These are phyloP conservation scores for Odontarrhena argentea DNA, from an alignment of 345 rosid genomes.

Conservation along the genomic window DNA sequence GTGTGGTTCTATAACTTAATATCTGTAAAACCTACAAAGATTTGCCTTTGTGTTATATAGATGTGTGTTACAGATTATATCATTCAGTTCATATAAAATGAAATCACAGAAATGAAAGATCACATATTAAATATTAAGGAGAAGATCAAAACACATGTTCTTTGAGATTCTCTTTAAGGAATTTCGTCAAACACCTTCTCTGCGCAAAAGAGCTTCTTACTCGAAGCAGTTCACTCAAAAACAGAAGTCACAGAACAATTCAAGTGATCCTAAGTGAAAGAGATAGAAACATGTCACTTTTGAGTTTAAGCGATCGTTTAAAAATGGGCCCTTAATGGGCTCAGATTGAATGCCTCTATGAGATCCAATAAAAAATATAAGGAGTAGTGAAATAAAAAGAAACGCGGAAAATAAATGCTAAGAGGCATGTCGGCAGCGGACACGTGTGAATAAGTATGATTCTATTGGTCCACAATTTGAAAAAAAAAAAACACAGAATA, in stretches of 20 bases:
- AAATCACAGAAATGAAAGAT: constrained; percentile 35
- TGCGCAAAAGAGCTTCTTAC: constrained; percentile 35
- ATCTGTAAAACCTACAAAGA: constrained; percentile 43
- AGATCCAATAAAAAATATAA: background rate
- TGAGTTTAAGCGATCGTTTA: background rate
- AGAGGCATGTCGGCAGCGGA: constrained; percentile 32
- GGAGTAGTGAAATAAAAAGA: background rate
- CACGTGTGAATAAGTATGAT: too few species aligned
- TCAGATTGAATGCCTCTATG: background rate
- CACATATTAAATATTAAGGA: constrained; percentile 32
- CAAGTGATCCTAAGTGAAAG: constrained; percentile 45
- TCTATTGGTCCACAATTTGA: too few species aligned
- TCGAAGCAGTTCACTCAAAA: constrained; percentile 40
- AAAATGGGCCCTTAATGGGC: constrained; percentile 36
- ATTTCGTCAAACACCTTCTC: constrained; percentile 50
- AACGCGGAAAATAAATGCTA: background rate
- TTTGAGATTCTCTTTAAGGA: constrained; percentile 46
- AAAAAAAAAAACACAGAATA: too few species aligned
- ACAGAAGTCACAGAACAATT: constrained; percentile 13
- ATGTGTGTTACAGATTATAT: constrained; percentile 21
- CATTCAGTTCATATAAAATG: constrained; percentile 32
- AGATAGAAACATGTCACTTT: constrained; percentile 1
- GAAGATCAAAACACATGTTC: constrained; percentile 30
- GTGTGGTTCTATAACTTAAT: constrained; percentile 32
- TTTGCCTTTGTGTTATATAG: constrained; percentile 42